A percentile compares a stretch with the other conserved stretches of the same genome.
Conservation (phyloP, 345 rosid species). For the Citropsis articulata region DNA sequence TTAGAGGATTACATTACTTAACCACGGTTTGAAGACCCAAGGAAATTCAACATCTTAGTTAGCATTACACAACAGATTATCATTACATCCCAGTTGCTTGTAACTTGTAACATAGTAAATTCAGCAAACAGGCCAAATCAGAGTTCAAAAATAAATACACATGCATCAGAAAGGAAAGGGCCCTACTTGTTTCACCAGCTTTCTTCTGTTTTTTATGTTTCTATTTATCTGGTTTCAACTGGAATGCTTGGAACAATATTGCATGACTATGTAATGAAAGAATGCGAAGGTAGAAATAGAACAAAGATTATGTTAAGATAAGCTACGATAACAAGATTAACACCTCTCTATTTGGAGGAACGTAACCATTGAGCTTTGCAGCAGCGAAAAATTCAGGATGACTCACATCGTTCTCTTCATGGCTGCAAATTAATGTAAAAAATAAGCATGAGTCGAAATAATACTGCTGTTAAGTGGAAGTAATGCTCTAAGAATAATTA, state of each 20-base stretch:
- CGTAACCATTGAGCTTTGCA: slow-evolving; percentile 86
- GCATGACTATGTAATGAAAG: neutral
- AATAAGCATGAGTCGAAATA: slow-evolving; percentile 4
- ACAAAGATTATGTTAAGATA: slow-evolving; percentile 3
- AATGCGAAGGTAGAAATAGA: neutral
- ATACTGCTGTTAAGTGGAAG: neutral
- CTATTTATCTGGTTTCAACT: neutral
- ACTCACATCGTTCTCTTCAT: slow-evolving; percentile 87
- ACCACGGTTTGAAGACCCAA: neutral
- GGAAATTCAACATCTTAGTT: neutral
- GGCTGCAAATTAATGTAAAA: slow-evolving; percentile 48
- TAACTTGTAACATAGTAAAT: neutral
- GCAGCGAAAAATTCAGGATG: slow-evolving; percentile 92
- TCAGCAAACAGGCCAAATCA: neutral
- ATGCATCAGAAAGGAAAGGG: neutral
- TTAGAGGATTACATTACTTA: neutral
- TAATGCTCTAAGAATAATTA: neutral
- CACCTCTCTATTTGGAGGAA: slow-evolving; percentile 92
- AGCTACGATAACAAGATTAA: neutral
- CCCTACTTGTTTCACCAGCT: slow-evolving; percentile 9
- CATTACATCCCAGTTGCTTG: neutral
- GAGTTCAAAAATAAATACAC: neutral
- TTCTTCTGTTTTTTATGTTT: neutral
- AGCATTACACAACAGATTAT: neutral
- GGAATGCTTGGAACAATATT: slow-evolving; percentile 9